Evolutionary conservation across 2,329 filamentous ascomycete species (phyloP).

Genomic region (Pseudopithomyces maydicus): DNA sequence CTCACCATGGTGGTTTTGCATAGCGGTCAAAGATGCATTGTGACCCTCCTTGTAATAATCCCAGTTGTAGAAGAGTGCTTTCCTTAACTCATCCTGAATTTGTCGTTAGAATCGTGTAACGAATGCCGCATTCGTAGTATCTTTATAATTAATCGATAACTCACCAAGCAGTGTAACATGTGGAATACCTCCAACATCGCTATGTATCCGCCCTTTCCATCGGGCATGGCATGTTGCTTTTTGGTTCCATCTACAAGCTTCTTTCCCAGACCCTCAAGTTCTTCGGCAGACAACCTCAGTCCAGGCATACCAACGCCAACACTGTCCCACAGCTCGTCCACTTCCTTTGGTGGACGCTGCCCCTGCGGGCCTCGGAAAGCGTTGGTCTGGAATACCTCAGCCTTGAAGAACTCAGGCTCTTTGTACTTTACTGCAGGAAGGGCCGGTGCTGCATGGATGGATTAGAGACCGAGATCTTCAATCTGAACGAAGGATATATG

Average conservation of each 20-base stretch:
- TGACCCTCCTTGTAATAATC: not conserved
- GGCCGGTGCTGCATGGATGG: not conserved
- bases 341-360: not conserved
- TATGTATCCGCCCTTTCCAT: not conserved
- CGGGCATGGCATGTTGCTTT: not conserved
- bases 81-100: not conserved
- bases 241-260: not conserved
- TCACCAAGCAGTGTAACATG: not conserved
- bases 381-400: not conserved
- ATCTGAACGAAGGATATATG: not conserved
- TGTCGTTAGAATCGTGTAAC: not conserved
- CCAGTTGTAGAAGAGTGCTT: not conserved
- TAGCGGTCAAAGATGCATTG: not conserved
- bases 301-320: not conserved
- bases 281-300: not conserved
- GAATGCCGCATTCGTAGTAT: not conserved
- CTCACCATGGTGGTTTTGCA: not conserved
- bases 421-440: not conserved
- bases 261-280: not conserved
- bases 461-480: not conserved
- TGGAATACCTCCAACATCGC: not conserved
- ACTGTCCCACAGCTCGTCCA: not conserved
- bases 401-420: not conserved
- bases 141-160: not conserved
- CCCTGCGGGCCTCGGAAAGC: not conserved